Conservation (phyloP, 352 stramenopile species). For the Pythium sukuiense region DNA sequence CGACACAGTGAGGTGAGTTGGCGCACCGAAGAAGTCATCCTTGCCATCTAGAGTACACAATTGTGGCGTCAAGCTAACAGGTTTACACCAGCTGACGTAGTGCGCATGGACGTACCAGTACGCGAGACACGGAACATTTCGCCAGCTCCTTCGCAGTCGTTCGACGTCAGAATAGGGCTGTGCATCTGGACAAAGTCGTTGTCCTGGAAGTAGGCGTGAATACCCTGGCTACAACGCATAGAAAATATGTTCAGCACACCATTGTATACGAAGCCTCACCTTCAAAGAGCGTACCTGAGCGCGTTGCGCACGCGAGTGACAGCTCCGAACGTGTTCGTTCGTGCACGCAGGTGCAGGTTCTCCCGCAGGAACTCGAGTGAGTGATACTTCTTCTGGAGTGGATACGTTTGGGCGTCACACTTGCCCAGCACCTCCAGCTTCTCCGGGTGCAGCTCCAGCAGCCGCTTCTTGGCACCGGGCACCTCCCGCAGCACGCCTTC, state of each 20-base stretch:
- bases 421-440: constrained; percentile 87
- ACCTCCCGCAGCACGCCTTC: constrained; percentile 89
- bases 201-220: constrained; percentile 77
- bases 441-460: constrained; percentile 91
- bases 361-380: constrained; percentile 97
- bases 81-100: constrained; percentile 15
- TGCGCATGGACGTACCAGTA: constrained; percentile 50
- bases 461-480: constrained; percentile 84
- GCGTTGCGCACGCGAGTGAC: constrained; percentile 94
- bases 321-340: constrained; percentile 96
- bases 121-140: constrained; percentile 96
- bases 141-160: constrained; percentile 97
- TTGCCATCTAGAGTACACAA: constrained; percentile 66
- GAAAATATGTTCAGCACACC: background rate
- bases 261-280: background rate
- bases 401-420: constrained; percentile 93
- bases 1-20: constrained; percentile 89
- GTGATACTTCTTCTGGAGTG: constrained; percentile 98
- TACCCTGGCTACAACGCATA: constrained; percentile 40
- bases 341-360: constrained; percentile 94
- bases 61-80: constrained; percentile 13
- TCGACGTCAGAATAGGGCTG: constrained; percentile 96
- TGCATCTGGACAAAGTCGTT: constrained; percentile 79
- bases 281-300: constrained; percentile 47
- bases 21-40: constrained; percentile 93